phyloP scores from a whole-genome alignment of 1,139 yeast species.

The Blastobotrys serpentis region DNA sequence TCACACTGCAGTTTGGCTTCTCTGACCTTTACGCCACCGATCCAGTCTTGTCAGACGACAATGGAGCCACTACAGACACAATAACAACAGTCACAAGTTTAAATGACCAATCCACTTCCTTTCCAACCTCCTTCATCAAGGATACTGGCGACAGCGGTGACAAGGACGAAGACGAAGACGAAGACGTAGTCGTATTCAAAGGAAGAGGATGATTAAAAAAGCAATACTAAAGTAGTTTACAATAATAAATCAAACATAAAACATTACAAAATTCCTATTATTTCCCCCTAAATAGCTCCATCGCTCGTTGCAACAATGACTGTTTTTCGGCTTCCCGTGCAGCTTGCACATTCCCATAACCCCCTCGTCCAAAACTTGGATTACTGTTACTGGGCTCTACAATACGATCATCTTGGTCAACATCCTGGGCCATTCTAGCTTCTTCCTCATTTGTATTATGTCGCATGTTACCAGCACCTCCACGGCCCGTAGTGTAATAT shows the following conservation, averaged over 20 bases:
- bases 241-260: background rate
- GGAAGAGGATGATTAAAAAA: constrained; percentile 4
- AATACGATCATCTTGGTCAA: constrained; percentile 45
- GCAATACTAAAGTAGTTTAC: constrained; percentile 10
- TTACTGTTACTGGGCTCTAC: constrained; percentile 22
- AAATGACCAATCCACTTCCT: background rate
- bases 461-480: constrained; percentile 81
- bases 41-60: background rate
- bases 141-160: constrained; percentile 4
- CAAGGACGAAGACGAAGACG: constrained; percentile 17
- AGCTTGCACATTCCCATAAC: constrained; percentile 40
- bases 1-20: constrained; percentile 15
- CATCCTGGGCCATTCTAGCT: constrained; percentile 69
- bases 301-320: constrained; percentile 22
- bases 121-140: constrained; percentile 1
- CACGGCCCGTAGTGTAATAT: constrained; percentile 72
- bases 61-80: background rate
- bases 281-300: constrained; percentile 17
- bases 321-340: constrained; percentile 23
- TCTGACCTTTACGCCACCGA: constrained; percentile 13
- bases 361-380: constrained; percentile 41
- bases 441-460: constrained; percentile 58
- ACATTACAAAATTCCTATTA: background rate
- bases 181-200: constrained; percentile 15
- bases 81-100: constrained; percentile 1